These are phyloP conservation scores for Colletotrichum tanaceti DNA, from an alignment of 2,329 filamentous ascomycete species.

Conservation along the genomic window DNA sequence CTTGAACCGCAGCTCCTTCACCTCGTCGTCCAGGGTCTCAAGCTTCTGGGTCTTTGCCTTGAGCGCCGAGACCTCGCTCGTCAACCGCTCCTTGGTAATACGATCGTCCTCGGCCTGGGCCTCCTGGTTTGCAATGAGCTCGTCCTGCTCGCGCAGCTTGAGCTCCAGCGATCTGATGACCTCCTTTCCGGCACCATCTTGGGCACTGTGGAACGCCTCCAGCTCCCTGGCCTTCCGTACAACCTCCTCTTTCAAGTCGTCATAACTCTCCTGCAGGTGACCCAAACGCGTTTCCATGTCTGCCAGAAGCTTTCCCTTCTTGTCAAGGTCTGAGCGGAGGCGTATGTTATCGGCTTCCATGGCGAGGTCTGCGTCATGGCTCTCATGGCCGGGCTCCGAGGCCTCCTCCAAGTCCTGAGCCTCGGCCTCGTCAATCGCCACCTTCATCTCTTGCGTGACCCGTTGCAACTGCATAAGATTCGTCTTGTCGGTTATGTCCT, in stretches of 20 bases:
- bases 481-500: constrained; percentile 49
- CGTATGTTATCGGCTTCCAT: constrained; percentile 67
- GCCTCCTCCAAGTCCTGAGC: constrained; percentile 51
- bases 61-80: constrained; percentile 61
- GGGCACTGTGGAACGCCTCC: constrained; percentile 61
- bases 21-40: constrained; percentile 67
- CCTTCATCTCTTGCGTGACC: constrained; percentile 57
- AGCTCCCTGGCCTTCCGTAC: constrained; percentile 67
- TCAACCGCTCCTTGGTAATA: constrained; percentile 57
- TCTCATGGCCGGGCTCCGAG: constrained; percentile 55
- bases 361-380: constrained; percentile 66
- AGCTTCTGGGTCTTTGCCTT: constrained; percentile 60
- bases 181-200: constrained; percentile 64
- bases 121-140: constrained; percentile 78
- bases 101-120: constrained; percentile 68
- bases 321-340: constrained; percentile 63
- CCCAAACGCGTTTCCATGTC: constrained; percentile 70
- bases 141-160: constrained; percentile 73
- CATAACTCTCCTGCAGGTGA: constrained; percentile 70
- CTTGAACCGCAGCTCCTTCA: constrained; percentile 68
- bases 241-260: constrained; percentile 73
- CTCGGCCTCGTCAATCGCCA: constrained; percentile 49
- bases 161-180: constrained; percentile 66
- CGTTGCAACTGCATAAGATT: constrained; percentile 60
- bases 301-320: constrained; percentile 66